These are phyloP conservation scores for Hippophae gyantsensis DNA, from an alignment of 306 rosid genomes.

Conservation along the genomic window DNA sequence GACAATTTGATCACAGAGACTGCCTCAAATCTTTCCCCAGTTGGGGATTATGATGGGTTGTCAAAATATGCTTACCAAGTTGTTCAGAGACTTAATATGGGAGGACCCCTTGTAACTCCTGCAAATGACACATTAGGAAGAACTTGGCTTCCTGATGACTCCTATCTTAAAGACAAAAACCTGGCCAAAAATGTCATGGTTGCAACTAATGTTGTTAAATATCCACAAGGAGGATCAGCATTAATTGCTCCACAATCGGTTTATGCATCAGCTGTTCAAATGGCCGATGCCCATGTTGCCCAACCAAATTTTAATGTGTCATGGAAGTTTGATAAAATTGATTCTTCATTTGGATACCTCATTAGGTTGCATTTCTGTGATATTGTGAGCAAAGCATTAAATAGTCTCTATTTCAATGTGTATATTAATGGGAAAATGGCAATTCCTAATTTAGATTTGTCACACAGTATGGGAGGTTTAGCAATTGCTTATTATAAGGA, in stretches of 20 bases:
- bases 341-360: constrained; percentile 23
- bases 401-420: constrained; percentile 34
- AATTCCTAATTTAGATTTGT: constrained; percentile 34
- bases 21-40: constrained; percentile 22
- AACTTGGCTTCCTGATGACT: constrained; percentile 26
- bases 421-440: constrained; percentile 34
- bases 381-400: constrained; percentile 31
- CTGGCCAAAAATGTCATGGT: constrained; percentile 11
- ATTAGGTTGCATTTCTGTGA: constrained; percentile 41
- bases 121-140: constrained; percentile 35
- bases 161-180: constrained; percentile 7
- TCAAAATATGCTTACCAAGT: constrained; percentile 22
- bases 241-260: constrained; percentile 31
- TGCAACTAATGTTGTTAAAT: constrained; percentile 12
- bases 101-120: constrained; percentile 35
- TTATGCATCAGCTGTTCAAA: constrained; percentile 26
- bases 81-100: constrained; percentile 28
- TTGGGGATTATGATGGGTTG: constrained; percentile 15
- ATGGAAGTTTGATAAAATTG: constrained; percentile 25
- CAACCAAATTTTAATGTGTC: constrained; percentile 35
- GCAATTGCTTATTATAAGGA: constrained; percentile 35
- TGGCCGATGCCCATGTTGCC: constrained; percentile 27
- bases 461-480: constrained; percentile 26
- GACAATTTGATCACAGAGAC: constrained; percentile 20
- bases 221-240: constrained; percentile 17